Percentiles rank a stretch among this genome's conserved stretches.
phyloP scores from a whole-genome alignment of 2,329 filamentous ascomycete genomes.

The Byssoonygena ceratinophila region DNA sequence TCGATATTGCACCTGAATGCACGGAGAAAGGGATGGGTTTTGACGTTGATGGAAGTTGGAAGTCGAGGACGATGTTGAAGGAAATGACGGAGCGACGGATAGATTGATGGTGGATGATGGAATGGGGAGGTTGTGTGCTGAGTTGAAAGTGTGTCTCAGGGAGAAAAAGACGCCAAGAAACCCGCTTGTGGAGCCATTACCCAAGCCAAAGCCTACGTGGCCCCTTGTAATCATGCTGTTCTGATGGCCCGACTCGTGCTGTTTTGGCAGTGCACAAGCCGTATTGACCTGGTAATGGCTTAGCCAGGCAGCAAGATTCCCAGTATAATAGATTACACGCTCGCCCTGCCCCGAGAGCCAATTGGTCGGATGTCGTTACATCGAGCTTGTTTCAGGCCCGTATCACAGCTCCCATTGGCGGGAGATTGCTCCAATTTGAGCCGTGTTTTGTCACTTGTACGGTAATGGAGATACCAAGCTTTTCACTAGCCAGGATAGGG shows the following conservation, averaged over 20 bases:
- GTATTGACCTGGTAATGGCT: not conserved
- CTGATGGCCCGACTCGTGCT: not conserved
- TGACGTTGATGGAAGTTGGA: not conserved
- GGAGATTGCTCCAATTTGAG: not conserved
- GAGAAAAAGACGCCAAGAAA: not conserved
- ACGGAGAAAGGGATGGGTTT: no score
- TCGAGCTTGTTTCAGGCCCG: constrained; percentile 7
- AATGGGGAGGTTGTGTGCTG: not conserved
- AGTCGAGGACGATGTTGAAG: not conserved
- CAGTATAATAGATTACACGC: not conserved
- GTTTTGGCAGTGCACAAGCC: not conserved
- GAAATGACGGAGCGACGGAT: no score
- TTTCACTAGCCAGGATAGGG: constrained; percentile 1
- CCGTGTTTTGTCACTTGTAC: no score
- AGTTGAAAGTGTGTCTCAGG: not conserved
- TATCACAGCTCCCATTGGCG: not conserved
- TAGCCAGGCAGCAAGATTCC: constrained; percentile 4
- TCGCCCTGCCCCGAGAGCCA: not conserved
- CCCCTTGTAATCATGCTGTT: not conserved
- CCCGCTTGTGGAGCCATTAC: not conserved
- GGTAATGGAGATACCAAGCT: not conserved
- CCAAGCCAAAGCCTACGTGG: constrained; percentile 7
- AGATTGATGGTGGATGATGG: no score
- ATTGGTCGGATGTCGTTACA: not conserved
- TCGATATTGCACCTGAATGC: no score